Evolutionary conservation across 192 early-diverging fungal genomes (phyloP).

Genomic region (Thamnidium elegans): DNA sequence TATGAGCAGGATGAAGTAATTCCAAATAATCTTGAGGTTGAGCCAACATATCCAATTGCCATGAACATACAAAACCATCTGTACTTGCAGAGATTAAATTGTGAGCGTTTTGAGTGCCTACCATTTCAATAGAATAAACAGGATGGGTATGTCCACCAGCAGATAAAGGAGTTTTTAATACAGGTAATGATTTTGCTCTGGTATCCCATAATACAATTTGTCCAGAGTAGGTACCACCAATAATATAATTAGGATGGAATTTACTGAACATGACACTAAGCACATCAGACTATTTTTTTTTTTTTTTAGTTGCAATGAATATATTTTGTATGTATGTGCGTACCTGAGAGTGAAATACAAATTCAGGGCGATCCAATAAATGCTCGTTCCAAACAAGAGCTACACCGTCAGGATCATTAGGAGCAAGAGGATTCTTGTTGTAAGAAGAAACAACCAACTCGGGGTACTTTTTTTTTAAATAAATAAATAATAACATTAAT

Average conservation of each 20-base stretch:
- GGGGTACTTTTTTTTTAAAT: slow-evolving; percentile 58
- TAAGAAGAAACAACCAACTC: slow-evolving; percentile 90
- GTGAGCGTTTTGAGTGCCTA: slow-evolving; percentile 95
- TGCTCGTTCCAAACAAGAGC: slow-evolving; percentile 94
- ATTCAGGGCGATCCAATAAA: slow-evolving; percentile 86
- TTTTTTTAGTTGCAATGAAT: not conserved
- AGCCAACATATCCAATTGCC: slow-evolving; percentile 98
- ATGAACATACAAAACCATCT: slow-evolving; percentile 95
- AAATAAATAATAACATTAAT: not conserved
- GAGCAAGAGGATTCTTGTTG: slow-evolving; percentile 83
- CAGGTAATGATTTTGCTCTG: slow-evolving; percentile 83
- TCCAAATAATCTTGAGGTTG: slow-evolving; percentile 91
- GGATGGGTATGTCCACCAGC: slow-evolving; percentile 96
- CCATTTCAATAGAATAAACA: slow-evolving; percentile 83
- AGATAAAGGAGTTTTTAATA: slow-evolving; percentile 91
- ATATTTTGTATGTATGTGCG: not conserved
- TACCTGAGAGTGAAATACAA: slow-evolving; percentile 87
- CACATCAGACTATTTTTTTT: slow-evolving; percentile 68
- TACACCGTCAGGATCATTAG: slow-evolving; percentile 92
- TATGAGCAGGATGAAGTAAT: slow-evolving; percentile 68
- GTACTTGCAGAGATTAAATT: slow-evolving; percentile 88
- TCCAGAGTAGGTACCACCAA: slow-evolving; percentile 97
- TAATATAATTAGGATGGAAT: slow-evolving; percentile 88
- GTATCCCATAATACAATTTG: slow-evolving; percentile 98
- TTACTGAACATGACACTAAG: slow-evolving; percentile 85